Percentiles rank a stretch among this genome's conserved stretches.
phyloP scores from a whole-genome alignment of 495 filamentous ascomycete genomes.

The Pseudevernia furfuracea region DNA sequence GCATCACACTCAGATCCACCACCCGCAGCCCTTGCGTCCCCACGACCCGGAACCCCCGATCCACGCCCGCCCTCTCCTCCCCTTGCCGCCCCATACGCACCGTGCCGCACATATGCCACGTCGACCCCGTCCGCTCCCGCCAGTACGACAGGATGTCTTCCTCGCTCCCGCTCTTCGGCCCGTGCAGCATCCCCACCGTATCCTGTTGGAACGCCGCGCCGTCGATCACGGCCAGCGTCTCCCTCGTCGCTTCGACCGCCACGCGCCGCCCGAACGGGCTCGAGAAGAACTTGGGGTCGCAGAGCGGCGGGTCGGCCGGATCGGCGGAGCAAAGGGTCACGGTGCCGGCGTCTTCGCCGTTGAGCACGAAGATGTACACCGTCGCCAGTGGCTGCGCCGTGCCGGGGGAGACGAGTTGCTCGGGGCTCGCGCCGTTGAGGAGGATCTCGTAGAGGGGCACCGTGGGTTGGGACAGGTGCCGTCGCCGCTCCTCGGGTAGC shows the following conservation, averaged over 20 bases:
- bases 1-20: neutral
- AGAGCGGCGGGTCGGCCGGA: neutral
- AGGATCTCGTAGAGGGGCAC: neutral
- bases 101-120: neutral
- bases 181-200: neutral
- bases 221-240: neutral
- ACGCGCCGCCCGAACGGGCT: neutral
- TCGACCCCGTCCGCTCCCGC: neutral
- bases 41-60: neutral
- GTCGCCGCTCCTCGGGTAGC: neutral
- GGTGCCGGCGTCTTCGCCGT: neutral
- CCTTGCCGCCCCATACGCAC: neutral
- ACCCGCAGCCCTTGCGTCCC: neutral
- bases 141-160: neutral
- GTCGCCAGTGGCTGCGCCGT: neutral
- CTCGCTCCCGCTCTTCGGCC: neutral
- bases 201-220: neutral
- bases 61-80: neutral
- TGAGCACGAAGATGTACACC: neutral
- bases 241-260: neutral
- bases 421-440: neutral
- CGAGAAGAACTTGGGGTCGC: slow-evolving; percentile 8
- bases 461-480: neutral
- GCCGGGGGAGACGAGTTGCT: neutral
- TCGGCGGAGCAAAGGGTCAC: neutral